Base-by-base conservation (phyloP, 768 basidiomycete genomes). In the Rhodotorula diobovata region DNA sequence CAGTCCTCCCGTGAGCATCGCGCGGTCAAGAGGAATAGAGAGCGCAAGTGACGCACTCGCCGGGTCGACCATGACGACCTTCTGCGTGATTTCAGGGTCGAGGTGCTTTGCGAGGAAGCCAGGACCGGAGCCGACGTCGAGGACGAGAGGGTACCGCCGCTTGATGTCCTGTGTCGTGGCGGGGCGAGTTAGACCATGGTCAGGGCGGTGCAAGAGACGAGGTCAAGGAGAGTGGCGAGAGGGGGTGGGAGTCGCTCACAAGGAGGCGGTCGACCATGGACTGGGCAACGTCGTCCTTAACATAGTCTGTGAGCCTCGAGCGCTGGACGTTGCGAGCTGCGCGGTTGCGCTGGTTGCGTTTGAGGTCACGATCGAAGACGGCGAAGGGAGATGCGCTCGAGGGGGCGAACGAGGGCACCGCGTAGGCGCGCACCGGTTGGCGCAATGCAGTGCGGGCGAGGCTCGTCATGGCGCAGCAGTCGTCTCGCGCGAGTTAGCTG, bases 81-180 rank as follows among this genome's bases (percentile, higher is more conserved):
- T 91, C 79, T 85, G 81, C 20, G 88, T 86, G 75, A 86, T 88
- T 63, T 87, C 83, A 21, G 81, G 79, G 73, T 90, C 89, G 56
- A 97, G 78, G 43, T 95, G 83, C 78, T 89, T 91, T 12, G 93
- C 86, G 76, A 99, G 89, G 81, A 94, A 93, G 2, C 96, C 96
- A 6, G 96, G 84, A 20, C 95, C 93, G 39, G 92, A 87, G 2
- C 92, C 91, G 37, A 97, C 82, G 81, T 99, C 96, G 28, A 98
- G 81, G 32, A 99, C 83, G 4, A 86, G 84, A 59, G 84, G 82
- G 77, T 94, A 96, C 45, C 86, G 88, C 55, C 88, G 85, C 81
- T 90, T 93, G 74, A 99, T 90, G 80, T 99, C 95, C 95, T 98
- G 77, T 35, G 53, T 2, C 28, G 3, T 11, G 15, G 30, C n/a